phyloP scores from a whole-genome alignment of 1,139 yeast species.

The Ogataea hybrid region DNA sequence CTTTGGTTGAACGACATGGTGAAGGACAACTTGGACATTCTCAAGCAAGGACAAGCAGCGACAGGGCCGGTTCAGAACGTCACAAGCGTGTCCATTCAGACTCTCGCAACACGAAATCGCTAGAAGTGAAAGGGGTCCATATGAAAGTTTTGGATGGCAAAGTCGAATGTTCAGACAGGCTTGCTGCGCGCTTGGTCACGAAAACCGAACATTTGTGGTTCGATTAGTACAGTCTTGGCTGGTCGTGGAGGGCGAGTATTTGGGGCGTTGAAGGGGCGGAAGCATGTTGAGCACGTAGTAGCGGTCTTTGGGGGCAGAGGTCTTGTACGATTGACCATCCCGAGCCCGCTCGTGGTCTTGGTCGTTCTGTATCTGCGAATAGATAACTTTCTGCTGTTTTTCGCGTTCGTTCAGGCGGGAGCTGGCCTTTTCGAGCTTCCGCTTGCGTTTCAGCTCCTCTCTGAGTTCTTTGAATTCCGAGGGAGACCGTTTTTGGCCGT shows the following conservation, averaged over 20 bases:
- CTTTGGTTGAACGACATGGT: constrained; percentile 22
- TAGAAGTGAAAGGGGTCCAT: constrained; percentile 6
- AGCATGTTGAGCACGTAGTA: constrained; percentile 11
- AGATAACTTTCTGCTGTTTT: background rate
- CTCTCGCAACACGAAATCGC: constrained; percentile 15
- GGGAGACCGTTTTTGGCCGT: constrained; percentile 67
- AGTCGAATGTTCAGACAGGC: constrained; percentile 6
- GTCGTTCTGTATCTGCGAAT: background rate
- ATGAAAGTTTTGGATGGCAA: constrained; percentile 7
- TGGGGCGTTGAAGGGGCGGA: constrained; percentile 15
- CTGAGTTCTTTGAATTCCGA: constrained; percentile 60
- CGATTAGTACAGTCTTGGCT: constrained; percentile 5
- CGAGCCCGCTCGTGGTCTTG: constrained; percentile 1
- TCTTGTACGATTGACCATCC: background rate
- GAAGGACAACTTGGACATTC: constrained; percentile 16
- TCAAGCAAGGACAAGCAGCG: background rate
- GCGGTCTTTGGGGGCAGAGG: constrained; percentile 6
- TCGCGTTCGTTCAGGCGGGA: constrained; percentile 15
- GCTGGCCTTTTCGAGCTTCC: constrained; percentile 21
- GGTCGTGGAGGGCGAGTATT: constrained; percentile 10
- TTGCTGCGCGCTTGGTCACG: constrained; percentile 11
- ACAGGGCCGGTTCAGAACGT: background rate
- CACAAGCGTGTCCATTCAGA: constrained; percentile 13
- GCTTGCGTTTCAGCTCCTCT: constrained; percentile 24
- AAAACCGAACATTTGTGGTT: constrained; percentile 17